A percentile compares a stretch with the other conserved stretches of the same genome.
phyloP scores from a whole-genome alignment of 108 stramenopile genomes.

The Chaetoceros tenuissimus region DNA sequence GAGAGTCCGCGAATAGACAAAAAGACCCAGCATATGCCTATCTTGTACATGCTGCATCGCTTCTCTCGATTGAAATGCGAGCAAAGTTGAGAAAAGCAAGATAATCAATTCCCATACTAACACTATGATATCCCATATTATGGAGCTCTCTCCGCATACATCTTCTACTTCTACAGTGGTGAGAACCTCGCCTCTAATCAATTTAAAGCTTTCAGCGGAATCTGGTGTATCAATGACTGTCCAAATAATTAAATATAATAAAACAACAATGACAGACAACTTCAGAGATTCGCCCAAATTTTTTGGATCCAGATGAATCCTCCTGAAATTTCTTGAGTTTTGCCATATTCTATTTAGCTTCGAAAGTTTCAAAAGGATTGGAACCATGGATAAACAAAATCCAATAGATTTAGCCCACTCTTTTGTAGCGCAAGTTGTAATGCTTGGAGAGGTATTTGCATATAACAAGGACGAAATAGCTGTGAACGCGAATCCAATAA shows the following conservation, averaged over 20 bases:
- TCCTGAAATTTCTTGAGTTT: not conserved
- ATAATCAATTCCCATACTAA: slow-evolving; percentile 1
- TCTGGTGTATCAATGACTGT: not conserved
- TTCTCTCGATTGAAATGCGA: slow-evolving; percentile 3
- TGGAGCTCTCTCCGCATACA: not conserved
- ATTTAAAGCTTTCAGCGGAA: not conserved
- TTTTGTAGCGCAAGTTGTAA: not conserved
- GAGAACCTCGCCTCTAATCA: not conserved
- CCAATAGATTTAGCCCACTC: slow-evolving; percentile 6
- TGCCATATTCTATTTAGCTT: slow-evolving; percentile 5
- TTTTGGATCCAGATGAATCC: not conserved
- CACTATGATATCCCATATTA: not conserved
- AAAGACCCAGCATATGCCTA: not conserved
- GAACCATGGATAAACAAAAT: slow-evolving; percentile 7
- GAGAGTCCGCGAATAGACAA: not conserved
- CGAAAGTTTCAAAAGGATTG: slow-evolving; percentile 8
- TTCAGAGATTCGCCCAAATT: not conserved
- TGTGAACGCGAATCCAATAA: slow-evolving; percentile 2
- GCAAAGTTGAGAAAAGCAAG: not conserved
- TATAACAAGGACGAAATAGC: not conserved
- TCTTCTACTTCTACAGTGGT: not conserved
- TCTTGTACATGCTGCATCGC: not conserved
- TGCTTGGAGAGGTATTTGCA: not conserved
- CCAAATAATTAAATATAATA: slow-evolving; percentile 2
- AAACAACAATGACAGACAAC: not conserved